Evolutionary conservation across 2,329 filamentous ascomycete species (phyloP), one percentile per base, ranked within the genome.

Genomic region (Penicillium carneum): DNA sequence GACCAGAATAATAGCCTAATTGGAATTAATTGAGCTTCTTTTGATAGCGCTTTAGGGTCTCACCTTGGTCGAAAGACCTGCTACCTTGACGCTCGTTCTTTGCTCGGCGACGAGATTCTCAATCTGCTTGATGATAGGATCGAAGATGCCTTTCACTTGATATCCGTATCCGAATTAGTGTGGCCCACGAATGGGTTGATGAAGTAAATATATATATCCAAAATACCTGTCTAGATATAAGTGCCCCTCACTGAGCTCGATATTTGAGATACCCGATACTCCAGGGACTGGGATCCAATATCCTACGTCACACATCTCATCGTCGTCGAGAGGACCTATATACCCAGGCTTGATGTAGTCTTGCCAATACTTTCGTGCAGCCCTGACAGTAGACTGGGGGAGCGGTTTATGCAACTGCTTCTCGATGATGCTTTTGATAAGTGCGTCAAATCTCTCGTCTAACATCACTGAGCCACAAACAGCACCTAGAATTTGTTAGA

Each of bases 1-100:
- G 0, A 80, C 78, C 0, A 80, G 70, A 10, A 79, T 58, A 4
- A 80, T 76, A 0, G 73, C 70, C 68, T 72, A 34, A 41, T 14
- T 7, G 2, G 2, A 34, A 14, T 53, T 23, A 46, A 31, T 20
- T 1, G 8, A 23, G 14, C 0, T 16, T 18, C 10, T 11, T 16
- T 36, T 20, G 6, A 42, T 14, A 45, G 18, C 16, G 8, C 4
- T 4, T 23, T 26, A 1, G 14, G 20, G 12, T 1, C 6, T 46
- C 11, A 65, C 69, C 61, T 69, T 64, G 0, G 56, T 20, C 9
- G 26, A 4, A 16, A 49, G 36, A 4, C 61, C 63, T 0, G 33
- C 12, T n/a, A 36, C n/a, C 1, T 29, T 38, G 1, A 70, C 55
- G 1, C 51, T 59, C 11, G 33, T 23, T 0, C 67, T 57, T 52